These are phyloP conservation scores for Parasarocladium wereldwijsianum DNA, from an alignment of 2,329 filamentous ascomycete species.

Conservation along the genomic window DNA sequence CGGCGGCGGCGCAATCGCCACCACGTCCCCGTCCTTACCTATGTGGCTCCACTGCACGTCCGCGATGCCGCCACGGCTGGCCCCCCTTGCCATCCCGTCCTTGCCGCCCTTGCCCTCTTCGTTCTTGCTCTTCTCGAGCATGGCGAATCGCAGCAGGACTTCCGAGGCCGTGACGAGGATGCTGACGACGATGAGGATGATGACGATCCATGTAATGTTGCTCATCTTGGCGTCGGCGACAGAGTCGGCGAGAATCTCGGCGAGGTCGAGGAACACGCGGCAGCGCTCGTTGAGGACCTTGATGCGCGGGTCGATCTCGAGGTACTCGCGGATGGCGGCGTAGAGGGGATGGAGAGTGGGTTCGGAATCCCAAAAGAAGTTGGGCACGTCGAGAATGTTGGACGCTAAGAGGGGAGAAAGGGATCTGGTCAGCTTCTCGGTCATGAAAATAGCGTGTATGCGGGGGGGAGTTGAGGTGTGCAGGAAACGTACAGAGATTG, in stretches of 20 bases:
- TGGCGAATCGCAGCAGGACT: slow-evolving; percentile 71
- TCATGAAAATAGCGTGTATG: too few species aligned
- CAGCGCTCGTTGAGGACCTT: slow-evolving; percentile 96
- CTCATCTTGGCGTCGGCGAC: slow-evolving; percentile 95
- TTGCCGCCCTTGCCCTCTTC: slow-evolving; percentile 9
- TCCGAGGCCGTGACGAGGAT: slow-evolving; percentile 86
- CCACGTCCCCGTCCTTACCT: not conserved
- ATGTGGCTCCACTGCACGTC: not conserved
- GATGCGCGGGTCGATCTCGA: slow-evolving; percentile 92
- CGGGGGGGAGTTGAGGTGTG: too few species aligned
- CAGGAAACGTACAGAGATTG: slow-evolving; percentile 71
- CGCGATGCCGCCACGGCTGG: not conserved
- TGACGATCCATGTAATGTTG: slow-evolving; percentile 94
- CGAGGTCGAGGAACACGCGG: slow-evolving; percentile 88
- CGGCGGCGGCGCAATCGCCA: slow-evolving; percentile 4
- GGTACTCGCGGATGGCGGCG: slow-evolving; percentile 85
- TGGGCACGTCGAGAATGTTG: slow-evolving; percentile 90
- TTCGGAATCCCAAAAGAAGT: slow-evolving; percentile 98
- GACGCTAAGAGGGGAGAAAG: slow-evolving; percentile 42
- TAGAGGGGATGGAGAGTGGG: slow-evolving; percentile 91
- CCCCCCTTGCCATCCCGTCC: too few species aligned
- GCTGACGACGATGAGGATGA: slow-evolving; percentile 78
- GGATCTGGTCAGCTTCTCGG: too few species aligned
- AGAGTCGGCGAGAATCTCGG: slow-evolving; percentile 84
- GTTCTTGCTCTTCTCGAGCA: slow-evolving; percentile 32